Evolutionary conservation across 2,329 filamentous ascomycete species (phyloP).

Genomic region (Chrysoporthe puriensis): DNA sequence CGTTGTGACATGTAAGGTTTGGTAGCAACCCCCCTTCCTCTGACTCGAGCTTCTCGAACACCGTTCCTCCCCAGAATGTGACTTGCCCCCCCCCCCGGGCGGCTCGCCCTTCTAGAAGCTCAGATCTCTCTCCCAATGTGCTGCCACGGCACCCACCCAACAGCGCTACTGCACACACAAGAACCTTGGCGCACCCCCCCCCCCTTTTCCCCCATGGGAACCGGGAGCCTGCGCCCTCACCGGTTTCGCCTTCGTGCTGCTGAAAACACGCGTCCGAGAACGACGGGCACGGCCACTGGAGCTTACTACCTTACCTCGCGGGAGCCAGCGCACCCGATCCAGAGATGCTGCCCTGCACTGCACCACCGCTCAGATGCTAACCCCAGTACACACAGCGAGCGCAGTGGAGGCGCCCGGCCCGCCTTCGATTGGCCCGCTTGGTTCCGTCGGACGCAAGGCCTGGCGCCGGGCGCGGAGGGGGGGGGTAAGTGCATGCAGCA

Average conservation of each 20-base stretch:
- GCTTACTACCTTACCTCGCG: too few species aligned
- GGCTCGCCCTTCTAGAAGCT: background rate
- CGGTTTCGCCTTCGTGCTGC: too few species aligned
- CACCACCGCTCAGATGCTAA: too few species aligned
- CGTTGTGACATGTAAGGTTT: constrained; percentile 13
- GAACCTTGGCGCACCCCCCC: too few species aligned
- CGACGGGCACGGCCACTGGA: too few species aligned
- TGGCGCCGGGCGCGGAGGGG: constrained; percentile 9
- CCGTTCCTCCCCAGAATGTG: background rate
- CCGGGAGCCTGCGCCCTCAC: too few species aligned
- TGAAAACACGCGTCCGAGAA: too few species aligned
- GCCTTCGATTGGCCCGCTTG: background rate
- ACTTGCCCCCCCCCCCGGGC: background rate
- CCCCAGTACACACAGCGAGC: background rate
- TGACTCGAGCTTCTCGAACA: constrained; percentile 9
- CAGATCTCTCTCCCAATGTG: background rate
- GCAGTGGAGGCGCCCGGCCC: background rate
- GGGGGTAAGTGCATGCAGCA: background rate
- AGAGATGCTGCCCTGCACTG: background rate
- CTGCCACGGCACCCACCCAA: background rate
- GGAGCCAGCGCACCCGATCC: too few species aligned
- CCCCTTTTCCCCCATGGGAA: background rate
- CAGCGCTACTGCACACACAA: background rate
- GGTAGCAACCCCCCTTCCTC: background rate
- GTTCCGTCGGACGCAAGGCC: background rate